Base-by-base conservation (phyloP, 495 filamentous ascomycete species). In the Neohortaea acidophila region DNA sequence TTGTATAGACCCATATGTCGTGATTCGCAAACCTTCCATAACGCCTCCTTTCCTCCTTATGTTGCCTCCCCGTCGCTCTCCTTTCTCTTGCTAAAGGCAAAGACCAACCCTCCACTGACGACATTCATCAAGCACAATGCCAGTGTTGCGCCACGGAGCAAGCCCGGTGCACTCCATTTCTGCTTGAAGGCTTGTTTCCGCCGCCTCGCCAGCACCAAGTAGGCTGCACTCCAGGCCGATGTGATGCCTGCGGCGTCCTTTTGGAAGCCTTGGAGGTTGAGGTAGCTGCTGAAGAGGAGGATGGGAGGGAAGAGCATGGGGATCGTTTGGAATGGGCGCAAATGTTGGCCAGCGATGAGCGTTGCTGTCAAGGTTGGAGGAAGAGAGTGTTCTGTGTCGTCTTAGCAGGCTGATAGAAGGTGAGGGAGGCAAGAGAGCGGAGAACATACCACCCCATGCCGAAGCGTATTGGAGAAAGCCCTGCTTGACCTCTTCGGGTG, bases 221-320 rank as follows among this genome's bases (percentile, higher is more conserved):
- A 97, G 15, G 93, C 60, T 3, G 77, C 82, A 26, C 78, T 84
- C 74, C 82, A 93, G 2, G 87, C 84, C 13, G 81, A 84, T 10
- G 74, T 81, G 36, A 85, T 67, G 21, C 86, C 89, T 0, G 84
- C 87, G 34, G 71, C 73, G 48, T 94, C 89, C 36, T 73, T 75
- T 54, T 79, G 75, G 69, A 75, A 85, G 23, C 72, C 74, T 35
- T 71, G 69, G 7, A 93, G 54, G 55, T 84, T 87, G 30, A 86
- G 67, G 59, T 93, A 96, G 60, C 75, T 79, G 39, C 72, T 72
- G 64, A 92, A 84, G 39, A 91, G 66, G n/a, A 94, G 71, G 39
- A 85, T 63, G 0, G 84, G 81, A 23, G 84, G 69, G 63, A 94
- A 83, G 48, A 83, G 62, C 66, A 91, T 73, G 1, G 84, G 82